Percentiles rank a stretch among this genome's conserved stretches.
Evolutionary conservation across 805 yeast genomes (phyloP).

Genomic region (Ogataea parapolymorpha): DNA sequence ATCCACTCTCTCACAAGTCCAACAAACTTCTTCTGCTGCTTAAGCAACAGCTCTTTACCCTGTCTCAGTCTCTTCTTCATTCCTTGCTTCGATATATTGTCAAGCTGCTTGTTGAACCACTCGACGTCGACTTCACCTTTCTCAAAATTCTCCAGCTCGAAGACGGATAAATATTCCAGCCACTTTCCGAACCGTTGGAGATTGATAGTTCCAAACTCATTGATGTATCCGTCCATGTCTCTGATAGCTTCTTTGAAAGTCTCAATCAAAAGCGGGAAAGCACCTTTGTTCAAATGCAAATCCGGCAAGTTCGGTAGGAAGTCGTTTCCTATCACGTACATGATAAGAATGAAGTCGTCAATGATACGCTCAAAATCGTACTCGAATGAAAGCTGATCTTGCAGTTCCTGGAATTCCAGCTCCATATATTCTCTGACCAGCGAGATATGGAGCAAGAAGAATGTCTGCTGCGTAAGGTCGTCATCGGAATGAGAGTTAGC

Average conservation of each 20-base stretch:
- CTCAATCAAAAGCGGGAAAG: conserved; percentile 86
- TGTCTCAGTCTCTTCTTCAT: conserved; percentile 61
- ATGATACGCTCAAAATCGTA: conserved; percentile 84
- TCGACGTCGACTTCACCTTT: conserved; percentile 78
- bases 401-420: conserved; percentile 74
- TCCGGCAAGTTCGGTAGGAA: conserved; percentile 96
- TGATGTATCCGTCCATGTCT: conserved; percentile 77
- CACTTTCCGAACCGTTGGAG: conserved; percentile 67
- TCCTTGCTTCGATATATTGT: conserved; percentile 70
- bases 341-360: conserved; percentile 88
- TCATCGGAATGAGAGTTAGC: conserved; percentile 34
- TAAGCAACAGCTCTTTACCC: conserved; percentile 62
- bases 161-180: conserved; percentile 70
- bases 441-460: conserved; percentile 78
- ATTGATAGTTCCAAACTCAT: conserved; percentile 79
- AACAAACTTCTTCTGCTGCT: conserved; percentile 73
- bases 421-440: conserved; percentile 87
- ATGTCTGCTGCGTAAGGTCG: conserved; percentile 72
- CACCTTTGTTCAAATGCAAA: conserved; percentile 89
- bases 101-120: conserved; percentile 87
- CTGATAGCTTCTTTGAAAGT: conserved; percentile 81
- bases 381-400: conserved; percentile 57
- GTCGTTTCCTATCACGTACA: conserved; percentile 97
- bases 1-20: conserved; percentile 54
- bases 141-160: conserved; percentile 86